Evolutionary conservation across 768 basidiomycete genomes (phyloP), one percentile per base, ranked within the genome.

Genomic region (Suillus ampliporus): DNA sequence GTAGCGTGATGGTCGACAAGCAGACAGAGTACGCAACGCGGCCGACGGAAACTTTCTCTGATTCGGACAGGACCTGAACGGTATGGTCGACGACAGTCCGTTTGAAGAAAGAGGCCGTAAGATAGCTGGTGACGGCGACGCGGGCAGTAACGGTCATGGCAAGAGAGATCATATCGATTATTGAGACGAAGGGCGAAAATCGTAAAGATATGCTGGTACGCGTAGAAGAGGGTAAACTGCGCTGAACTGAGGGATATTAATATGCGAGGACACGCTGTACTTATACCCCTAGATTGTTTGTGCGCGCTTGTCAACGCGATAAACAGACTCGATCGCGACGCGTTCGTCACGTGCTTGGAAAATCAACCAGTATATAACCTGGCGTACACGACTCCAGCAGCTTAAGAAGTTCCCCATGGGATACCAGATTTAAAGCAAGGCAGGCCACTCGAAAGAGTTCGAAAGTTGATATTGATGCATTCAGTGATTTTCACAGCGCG

Each of bases 261-360:
- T 21, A 21, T 44, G 43, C 9, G 2, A 21, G 11, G 21, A 5
- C 6, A 44, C 44, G 44, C 44, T 5, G 44, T 44, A 21, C 11
- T 44, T 44, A 44, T 44, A 44, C 44, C 10, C 44, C 5, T 44
- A 1, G n/a, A 21, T 11, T 21, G 21, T 44, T 44, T 31, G 31
- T 6, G 6, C 6, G 6, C 31, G 31, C 31, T 44, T 44, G 44
- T n/a, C 4, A 10, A 15, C 38, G 14, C 10, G n/a, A 44, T 44
- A 44, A 44, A 44, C 44, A 44, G 5, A 44, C 44, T 44, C 44
- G 44, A 44, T 44, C 44, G 44, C 44, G 44, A 44, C 44, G 44
- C 44, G 44, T 21, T 21, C n/a, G 44, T 44, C 44, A 44, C 44
- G 44, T 21, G 44, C 5, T 44, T 21, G 5, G 4, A 44, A 44